phyloP scores from a whole-genome alignment of 352 stramenopile species.

The Phytophthora agathidicida region DNA sequence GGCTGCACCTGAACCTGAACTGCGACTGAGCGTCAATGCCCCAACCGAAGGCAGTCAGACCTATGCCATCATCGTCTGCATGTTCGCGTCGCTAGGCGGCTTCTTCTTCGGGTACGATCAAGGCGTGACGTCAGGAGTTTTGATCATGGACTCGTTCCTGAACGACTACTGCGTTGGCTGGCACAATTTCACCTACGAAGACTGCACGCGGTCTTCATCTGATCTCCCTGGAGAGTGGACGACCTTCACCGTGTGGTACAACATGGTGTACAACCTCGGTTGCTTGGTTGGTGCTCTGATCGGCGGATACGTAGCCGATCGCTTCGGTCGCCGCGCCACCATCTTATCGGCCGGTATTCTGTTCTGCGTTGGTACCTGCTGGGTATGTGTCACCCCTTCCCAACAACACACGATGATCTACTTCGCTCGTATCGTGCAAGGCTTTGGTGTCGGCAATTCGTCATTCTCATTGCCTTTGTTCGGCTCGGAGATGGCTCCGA shows the following conservation, averaged over 20 bases:
- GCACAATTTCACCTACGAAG: constrained; percentile 46
- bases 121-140: constrained; percentile 34
- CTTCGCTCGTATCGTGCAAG: constrained; percentile 41
- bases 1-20: constrained; percentile 11
- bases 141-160: constrained; percentile 50
- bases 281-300: constrained; percentile 44
- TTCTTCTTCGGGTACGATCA: constrained; percentile 48
- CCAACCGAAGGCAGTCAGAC: constrained; percentile 34
- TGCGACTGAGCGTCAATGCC: constrained; percentile 16
- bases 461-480: constrained; percentile 44
- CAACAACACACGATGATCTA: constrained; percentile 30
- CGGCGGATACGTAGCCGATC: constrained; percentile 39
- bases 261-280: constrained; percentile 50
- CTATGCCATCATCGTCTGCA: constrained; percentile 47
- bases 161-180: constrained; percentile 47
- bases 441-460: constrained; percentile 40
- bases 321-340: constrained; percentile 33
- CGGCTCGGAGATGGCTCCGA: constrained; percentile 47
- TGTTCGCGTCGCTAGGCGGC: constrained; percentile 36
- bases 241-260: constrained; percentile 46
- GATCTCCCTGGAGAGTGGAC: constrained; percentile 40
- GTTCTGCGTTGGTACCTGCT: constrained; percentile 41
- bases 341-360: constrained; percentile 44
- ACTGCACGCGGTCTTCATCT: constrained; percentile 22
- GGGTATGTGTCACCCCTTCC: constrained; percentile 29